Conservation (phyloP, 257 asterid genomes). For the Lithospermum erythrorhizon region DNA sequence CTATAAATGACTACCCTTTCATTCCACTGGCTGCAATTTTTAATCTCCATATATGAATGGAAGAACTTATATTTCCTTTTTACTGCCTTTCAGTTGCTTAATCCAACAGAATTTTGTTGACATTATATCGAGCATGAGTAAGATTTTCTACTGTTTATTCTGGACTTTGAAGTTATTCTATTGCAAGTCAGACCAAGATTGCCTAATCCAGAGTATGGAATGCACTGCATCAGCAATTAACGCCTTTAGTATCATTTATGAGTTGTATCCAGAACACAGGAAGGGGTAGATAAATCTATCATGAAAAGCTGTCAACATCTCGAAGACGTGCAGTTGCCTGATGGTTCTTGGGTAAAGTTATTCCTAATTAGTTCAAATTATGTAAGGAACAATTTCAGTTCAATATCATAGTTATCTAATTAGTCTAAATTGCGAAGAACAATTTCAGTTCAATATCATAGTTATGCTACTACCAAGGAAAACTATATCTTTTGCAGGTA, state of each 20-base stretch:
- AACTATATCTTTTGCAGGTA: constrained; percentile 16
- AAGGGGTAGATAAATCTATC: constrained; percentile 33
- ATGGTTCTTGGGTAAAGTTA: constrained; percentile 41
- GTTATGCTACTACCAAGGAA: not conserved
- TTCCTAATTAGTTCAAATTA: too few relatives aligned
- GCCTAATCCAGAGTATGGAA: constrained; percentile 31
- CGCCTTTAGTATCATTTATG: constrained; percentile 28
- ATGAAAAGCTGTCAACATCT: constrained; percentile 22
- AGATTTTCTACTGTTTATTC: constrained; percentile 6
- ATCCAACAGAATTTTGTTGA: constrained; percentile 45
- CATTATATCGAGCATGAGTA: constrained; percentile 39
- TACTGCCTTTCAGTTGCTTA: constrained; percentile 26
- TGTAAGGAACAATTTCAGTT: too few relatives aligned
- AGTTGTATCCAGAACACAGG: constrained; percentile 26
- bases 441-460: not conserved
- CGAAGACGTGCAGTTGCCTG: constrained; percentile 29
- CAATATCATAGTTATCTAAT: too few relatives aligned
- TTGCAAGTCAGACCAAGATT: not conserved
- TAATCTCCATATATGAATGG: not conserved
- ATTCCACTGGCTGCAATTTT: not conserved
- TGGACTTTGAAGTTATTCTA: not conserved
- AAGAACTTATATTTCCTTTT: too few relatives aligned
- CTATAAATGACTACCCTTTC: not conserved
- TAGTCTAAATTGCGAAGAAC: not conserved
- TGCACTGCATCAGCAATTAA: constrained; percentile 51